A percentile compares a stretch with the other conserved stretches of the same genome.
Evolutionary conservation across 306 rosid species (phyloP).

Genomic region (Luffa acutangula): DNA sequence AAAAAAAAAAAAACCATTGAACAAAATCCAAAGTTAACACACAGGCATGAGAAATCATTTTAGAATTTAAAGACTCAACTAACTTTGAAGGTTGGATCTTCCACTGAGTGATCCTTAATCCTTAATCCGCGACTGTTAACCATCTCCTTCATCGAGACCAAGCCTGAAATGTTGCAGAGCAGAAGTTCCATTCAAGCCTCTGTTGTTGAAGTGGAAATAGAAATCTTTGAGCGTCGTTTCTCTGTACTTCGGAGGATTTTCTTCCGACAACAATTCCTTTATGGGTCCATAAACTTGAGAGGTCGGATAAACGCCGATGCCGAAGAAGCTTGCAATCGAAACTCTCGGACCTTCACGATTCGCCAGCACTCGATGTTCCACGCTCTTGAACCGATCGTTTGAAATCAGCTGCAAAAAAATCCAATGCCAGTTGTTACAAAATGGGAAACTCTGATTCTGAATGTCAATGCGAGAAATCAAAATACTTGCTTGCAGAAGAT

Average conservation of each 20-base stretch:
- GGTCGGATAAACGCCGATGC: neutral
- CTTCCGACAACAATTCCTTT: constrained; percentile 10
- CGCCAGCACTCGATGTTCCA: constrained; percentile 18
- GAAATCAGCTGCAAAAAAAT: constrained; percentile 14
- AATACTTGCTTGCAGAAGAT: constrained; percentile 27
- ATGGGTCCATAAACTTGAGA: constrained; percentile 27
- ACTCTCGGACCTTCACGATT: constrained; percentile 15
- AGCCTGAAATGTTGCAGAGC: constrained; percentile 3
- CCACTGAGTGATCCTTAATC: neutral
- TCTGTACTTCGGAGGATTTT: neutral
- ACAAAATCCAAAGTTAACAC: no score
- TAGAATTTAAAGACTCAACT: no score
- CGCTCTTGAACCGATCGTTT: constrained; percentile 19
- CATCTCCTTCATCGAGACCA: neutral
- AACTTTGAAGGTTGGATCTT: no score
- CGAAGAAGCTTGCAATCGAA: constrained; percentile 5
- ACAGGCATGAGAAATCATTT: no score
- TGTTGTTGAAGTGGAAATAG: neutral
- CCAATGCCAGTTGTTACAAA: neutral
- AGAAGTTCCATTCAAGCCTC: neutral
- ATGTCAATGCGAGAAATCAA: neutral
- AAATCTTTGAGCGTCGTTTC: neutral
- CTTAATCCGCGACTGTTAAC: neutral
- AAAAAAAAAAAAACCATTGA: no score
- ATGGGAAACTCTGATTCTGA: neutral